Evolutionary conservation across 306 rosid species (phyloP), one percentile per base, ranked within the genome.

Genomic region (Astragalus membranaceus): DNA sequence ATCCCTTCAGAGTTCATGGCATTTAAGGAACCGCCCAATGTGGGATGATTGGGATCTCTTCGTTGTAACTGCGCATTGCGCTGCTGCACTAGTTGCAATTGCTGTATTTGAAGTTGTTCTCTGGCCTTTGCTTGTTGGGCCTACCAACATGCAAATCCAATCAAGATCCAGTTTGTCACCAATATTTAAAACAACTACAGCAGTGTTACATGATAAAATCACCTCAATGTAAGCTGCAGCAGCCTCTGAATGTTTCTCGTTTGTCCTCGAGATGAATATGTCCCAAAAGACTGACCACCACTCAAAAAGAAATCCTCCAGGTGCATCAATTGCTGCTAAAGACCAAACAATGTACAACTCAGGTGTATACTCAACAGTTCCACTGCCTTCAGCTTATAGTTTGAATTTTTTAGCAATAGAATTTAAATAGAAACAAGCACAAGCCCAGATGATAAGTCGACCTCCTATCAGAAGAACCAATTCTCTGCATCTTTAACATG

Each of bases 211-310:
- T 14, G 5, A 51, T 62, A 14, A 55, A 15, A 23, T 56, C 57
- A 92, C 98, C 98, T 92, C 96, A 64, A 89, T 89, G 64, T 92
- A 92, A 10, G 91, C 87, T 9, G 92, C 88, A 6, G 96, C 96
- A 57, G 96, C 36, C 71, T 89, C 96, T 7, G 96, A 92, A 75
- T 89, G 96, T 78, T 89, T 89, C 76, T 89, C 96, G 47, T 89
- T 87, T 33, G 92, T 85, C 77, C 92, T 89, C 17, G 96, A 82
- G 73, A 92, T 92, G 81, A 92, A 92, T 78, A 92, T 85, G 76
- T 92, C 96, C 98, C 98, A 92, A 75, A 89, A 92, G 55, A 92
- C 98, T 70, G 95, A 89, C 98, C 98, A 92, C 96, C 95, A 89
- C 80, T 92, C 98, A 2, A 72, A 92, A 26, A 92, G 92, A 75